A percentile compares a stretch with the other conserved stretches of the same genome.
These are phyloP conservation scores for Chimonanthus salicifolius DNA, from an alignment of 164 flowering plant genomes.

Conservation along the genomic window DNA sequence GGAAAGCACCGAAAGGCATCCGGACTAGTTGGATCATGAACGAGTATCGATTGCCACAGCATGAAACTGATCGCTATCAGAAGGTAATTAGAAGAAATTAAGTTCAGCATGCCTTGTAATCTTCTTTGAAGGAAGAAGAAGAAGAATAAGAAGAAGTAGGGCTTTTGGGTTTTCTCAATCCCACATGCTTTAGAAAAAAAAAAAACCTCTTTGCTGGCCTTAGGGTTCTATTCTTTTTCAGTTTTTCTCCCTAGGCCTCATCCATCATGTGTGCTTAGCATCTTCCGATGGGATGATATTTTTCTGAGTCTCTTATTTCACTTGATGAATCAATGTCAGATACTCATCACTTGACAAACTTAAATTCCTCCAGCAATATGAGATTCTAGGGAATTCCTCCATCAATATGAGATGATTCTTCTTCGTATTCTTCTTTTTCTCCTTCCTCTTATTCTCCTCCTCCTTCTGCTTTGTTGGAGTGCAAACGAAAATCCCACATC, in stretches of 20 bases:
- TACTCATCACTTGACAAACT: neutral
- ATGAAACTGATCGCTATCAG: constrained; percentile 72
- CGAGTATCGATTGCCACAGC: constrained; percentile 90
- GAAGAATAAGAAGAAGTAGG: neutral
- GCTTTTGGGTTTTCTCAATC: neutral
- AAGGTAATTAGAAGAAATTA: constrained; percentile 39
- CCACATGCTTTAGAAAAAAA: neutral
- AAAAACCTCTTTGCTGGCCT: neutral
- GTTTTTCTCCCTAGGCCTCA: neutral
- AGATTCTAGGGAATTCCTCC: neutral
- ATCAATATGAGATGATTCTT: no score
- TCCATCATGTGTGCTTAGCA: neutral
- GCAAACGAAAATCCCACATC: no score
- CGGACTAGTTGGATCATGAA: constrained; percentile 98
- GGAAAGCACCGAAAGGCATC: constrained; percentile 97
- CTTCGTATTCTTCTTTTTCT: no score
- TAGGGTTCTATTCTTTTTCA: neutral
- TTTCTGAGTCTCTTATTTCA: neutral
- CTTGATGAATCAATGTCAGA: neutral
- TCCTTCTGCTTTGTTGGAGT: no score
- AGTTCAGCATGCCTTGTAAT: neutral
- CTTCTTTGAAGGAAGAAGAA: neutral
- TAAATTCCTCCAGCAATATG: neutral
- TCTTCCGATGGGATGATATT: neutral
- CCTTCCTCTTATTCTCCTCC: no score